phyloP scores from a whole-genome alignment of 345 rosid genomes.

The Schrenkiella parvula region DNA sequence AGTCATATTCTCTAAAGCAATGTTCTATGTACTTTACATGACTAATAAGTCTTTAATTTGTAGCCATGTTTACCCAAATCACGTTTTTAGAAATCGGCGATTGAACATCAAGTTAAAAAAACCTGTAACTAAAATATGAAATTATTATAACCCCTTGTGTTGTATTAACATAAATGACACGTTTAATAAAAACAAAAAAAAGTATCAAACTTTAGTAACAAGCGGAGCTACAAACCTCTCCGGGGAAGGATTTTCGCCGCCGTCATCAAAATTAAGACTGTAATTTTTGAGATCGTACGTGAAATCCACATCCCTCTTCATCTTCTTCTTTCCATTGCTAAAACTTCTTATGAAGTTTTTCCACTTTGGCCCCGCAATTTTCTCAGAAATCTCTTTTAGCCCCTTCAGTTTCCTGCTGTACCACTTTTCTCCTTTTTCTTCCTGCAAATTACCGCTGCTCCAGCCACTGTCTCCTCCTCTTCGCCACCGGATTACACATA shows the following conservation, averaged over 20 bases:
- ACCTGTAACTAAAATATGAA: background rate
- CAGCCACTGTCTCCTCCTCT: constrained; percentile 15
- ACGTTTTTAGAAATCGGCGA: background rate
- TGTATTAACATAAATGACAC: constrained; percentile 5
- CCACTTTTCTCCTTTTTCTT: constrained; percentile 38
- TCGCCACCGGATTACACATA: constrained; percentile 10
- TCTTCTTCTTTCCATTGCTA: constrained; percentile 26
- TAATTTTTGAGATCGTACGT: constrained; percentile 62
- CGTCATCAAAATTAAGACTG: constrained; percentile 73
- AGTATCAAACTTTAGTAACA: background rate
- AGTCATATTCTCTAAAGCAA: background rate
- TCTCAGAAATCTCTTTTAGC: constrained; percentile 44
- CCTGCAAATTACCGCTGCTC: constrained; percentile 13
- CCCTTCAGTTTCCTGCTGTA: constrained; percentile 33
- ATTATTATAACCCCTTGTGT: background rate
- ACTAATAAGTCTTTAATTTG: background rate
- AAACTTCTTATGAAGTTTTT: constrained; percentile 56
- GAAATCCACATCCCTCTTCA: constrained; percentile 38
- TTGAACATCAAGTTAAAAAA: background rate
- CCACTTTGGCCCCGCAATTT: constrained; percentile 57
- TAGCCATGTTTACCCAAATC: background rate
- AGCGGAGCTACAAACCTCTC: constrained; percentile 41
- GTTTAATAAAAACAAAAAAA: background rate
- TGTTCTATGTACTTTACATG: background rate
- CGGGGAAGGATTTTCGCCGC: constrained; percentile 35